Evolutionary conservation across 139 green algal species (phyloP).

Genomic region (Pleodorina starrii): DNA sequence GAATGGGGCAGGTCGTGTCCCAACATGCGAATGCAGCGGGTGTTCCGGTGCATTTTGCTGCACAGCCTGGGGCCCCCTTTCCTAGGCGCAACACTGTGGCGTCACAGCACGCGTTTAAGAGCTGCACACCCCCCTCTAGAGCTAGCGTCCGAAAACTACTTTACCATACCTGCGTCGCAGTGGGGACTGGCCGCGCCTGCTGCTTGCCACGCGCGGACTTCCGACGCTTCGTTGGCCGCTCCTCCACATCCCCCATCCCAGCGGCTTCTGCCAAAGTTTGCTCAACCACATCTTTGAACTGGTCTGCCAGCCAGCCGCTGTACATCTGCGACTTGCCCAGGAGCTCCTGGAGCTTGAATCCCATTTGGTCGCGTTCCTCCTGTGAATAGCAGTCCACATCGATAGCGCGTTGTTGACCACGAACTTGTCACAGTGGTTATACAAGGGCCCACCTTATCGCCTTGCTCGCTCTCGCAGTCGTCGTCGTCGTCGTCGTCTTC

Average conservation of each 20-base stretch:
- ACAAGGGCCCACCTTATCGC: too few species aligned
- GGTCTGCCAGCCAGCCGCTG: constrained; percentile 89
- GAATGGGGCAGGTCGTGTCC: too few species aligned
- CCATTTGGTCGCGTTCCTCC: too few species aligned
- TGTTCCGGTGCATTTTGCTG: background rate
- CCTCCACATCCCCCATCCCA: constrained; percentile 55
- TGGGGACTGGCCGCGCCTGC: background rate
- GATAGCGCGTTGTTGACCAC: too few species aligned
- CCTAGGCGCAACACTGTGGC: too few species aligned
- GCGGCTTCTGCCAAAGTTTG: background rate
- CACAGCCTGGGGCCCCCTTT: too few species aligned
- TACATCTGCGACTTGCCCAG: constrained; percentile 87
- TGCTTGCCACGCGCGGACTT: constrained; percentile 26
- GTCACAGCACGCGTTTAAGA: too few species aligned
- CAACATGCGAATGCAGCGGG: background rate
- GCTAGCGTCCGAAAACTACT: too few species aligned
- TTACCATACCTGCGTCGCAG: constrained; percentile 45
- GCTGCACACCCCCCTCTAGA: too few species aligned
- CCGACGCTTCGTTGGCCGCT: constrained; percentile 1
- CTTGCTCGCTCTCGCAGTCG: too few species aligned
- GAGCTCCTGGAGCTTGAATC: constrained; percentile 56
- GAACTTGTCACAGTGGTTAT: too few species aligned
- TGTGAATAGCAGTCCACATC: too few species aligned
- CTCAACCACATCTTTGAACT: constrained; percentile 73
- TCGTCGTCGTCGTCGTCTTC: background rate